Evolutionary conservation across 2,329 filamentous ascomycete species (phyloP), one percentile per base, ranked within the genome.

Genomic region (Sarocladiaceae sp.): DNA sequence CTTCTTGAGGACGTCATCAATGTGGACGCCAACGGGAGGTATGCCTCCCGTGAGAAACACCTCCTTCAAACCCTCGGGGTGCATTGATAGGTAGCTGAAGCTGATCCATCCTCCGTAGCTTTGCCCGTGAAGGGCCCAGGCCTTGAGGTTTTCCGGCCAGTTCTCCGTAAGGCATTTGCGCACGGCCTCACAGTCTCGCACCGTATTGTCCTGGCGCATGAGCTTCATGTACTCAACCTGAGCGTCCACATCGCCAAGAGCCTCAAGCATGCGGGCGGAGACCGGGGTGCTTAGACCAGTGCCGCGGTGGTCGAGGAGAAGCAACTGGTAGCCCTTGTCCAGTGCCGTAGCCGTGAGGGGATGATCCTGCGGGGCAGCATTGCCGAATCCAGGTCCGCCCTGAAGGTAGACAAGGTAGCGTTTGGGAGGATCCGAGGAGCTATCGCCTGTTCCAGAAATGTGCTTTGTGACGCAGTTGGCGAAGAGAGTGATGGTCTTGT

Each of bases 61-160:
- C 66, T 97, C 91, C 23, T 81, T 79, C 19, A 97, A 65, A 1
- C 85, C 85, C 46, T 88, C 76, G 0, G 88, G 87, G 53, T 78
- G 82, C 59, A 86, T 81, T 2, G 85, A 93, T 13, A 97, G 75
- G 61, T 96, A 97, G 6, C 85, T 91, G 26, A 88, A 71, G 39
- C 74, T 76, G 57, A 89, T 87, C 63, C 95, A 96, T 1, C 91
- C 91, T 31, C 91, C 91, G 62, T 95, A 97, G 13, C 84, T 90
- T 66, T 96, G 91, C 7, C 91, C 91, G 50, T 95, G 83, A 23
- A 93, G 76, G 47, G 82, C 85, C 91, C 90, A 96, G 59, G 83
- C 82, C 60, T 81, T 78, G 58, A 85, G 81, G 39, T 83, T 78
- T 18, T 76, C 69, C 0, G 85, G 80, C 54, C 81, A 85, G 43